Conservation (phyloP, 345 rosid species). For the Erysimum cheiranthoides region DNA sequence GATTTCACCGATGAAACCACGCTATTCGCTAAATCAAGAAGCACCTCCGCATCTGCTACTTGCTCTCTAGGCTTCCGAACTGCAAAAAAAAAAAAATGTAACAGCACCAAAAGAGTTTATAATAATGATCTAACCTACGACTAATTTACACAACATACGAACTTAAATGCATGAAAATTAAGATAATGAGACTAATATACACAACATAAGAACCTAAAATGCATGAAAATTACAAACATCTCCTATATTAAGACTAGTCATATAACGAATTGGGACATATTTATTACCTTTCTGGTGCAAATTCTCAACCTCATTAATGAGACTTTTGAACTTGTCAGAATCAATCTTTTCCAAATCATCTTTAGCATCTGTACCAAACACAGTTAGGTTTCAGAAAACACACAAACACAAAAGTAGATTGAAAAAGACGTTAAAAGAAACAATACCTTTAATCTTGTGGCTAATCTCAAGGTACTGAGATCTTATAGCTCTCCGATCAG, state of each 20-base stretch:
- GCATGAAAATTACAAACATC: background rate
- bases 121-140: background rate
- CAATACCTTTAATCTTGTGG: conserved; percentile 58
- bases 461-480: conserved; percentile 61
- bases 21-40: conserved; percentile 59
- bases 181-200: background rate
- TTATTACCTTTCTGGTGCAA: conserved; percentile 55
- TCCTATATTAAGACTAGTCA: too few relatives aligned
- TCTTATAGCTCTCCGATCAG: conserved; percentile 60
- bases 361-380: conserved; percentile 54
- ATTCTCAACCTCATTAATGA: conserved; percentile 70
- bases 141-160: background rate
- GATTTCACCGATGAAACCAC: conserved; percentile 70
- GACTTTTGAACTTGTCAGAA: conserved; percentile 57
- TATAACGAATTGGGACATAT: background rate
- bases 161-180: background rate
- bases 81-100: conserved; percentile 37
- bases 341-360: conserved; percentile 60
- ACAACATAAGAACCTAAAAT: background rate
- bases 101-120: background rate
- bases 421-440: background rate
- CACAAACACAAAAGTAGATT: background rate
- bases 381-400: background rate
- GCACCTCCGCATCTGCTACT: conserved; percentile 84
- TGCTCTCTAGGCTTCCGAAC: conserved; percentile 88